Evolutionary conservation across 2,329 filamentous ascomycete species (phyloP), one percentile per base, ranked within the genome.

Genomic region (Claviceps purpurea): DNA sequence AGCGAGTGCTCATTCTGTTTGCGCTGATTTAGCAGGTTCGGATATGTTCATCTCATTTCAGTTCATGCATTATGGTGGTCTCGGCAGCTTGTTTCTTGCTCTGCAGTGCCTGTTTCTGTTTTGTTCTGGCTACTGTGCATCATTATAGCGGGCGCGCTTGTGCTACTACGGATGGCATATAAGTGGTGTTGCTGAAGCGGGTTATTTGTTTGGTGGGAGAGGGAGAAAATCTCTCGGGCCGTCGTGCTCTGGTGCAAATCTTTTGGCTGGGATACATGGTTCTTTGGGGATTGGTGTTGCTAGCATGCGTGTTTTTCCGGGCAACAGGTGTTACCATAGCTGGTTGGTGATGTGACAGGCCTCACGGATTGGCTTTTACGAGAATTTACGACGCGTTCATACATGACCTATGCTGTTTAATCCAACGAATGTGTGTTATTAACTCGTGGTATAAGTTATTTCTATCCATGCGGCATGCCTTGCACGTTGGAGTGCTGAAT

Each of bases 361-460:
- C 58, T 57, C 52, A 56, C 55, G 53, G 61, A 55, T 56, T 61
- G 56, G 61, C 61, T 51, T 57, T 63, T 59, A 66, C 61, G 63
- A 66, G 64, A 68, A 69, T 67, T 68, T 57, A 69, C 62, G 65
- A 69, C 58, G 57, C 56, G 63, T 66, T 64, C 55, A 34, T 34
- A 34, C 3, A 34, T 34, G 30, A 11, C 11, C 3, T 10, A 34
- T 34, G 10, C 30, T 34, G 10, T 10, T 1, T 10, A 1, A 11
- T 11, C 10, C 3, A 4, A 3, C 11, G 30, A 11, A 11, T 11
- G 30, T n/a, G n/a, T n/a, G n/a, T n/a, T n/a, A n/a, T n/a, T n/a
- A n/a, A n/a, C n/a, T n/a, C n/a, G n/a, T n/a, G n/a, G n/a, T n/a
- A n/a, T n/a, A n/a, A n/a, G n/a, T n/a, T n/a, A n/a, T n/a, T n/a